These are phyloP conservation scores for Solanum hybrid DNA, from an alignment of 305 asterid genomes.

Conservation along the genomic window DNA sequence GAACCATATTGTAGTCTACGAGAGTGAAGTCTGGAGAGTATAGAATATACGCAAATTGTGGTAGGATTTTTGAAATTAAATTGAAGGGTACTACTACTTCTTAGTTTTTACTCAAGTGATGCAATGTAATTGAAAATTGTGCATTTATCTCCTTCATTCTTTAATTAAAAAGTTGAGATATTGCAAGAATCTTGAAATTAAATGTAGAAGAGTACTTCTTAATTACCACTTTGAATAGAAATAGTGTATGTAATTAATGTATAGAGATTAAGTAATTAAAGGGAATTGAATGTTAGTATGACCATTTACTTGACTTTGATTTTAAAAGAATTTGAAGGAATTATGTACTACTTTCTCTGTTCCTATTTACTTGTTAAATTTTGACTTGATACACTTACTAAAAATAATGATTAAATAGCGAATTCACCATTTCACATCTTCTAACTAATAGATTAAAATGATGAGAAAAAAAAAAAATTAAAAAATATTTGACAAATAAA, in stretches of 20 bases:
- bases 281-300: neutral
- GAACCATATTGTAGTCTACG: fast-evolving
- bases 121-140: neutral
- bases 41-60: too few species aligned
- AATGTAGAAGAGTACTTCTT: neutral
- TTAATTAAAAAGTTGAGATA: neutral
- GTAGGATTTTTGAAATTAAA: neutral
- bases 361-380: too few species aligned
- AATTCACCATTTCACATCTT: too few species aligned
- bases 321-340: neutral
- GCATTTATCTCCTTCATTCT: neutral
- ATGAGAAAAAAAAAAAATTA: too few species aligned
- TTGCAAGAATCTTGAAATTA: neutral
- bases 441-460: too few species aligned
- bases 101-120: neutral
- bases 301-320: neutral
- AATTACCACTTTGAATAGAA: neutral
- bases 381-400: neutral
- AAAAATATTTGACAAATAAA: neutral
- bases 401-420: too few species aligned
- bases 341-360: too few species aligned
- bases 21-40: neutral
- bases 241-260: neutral
- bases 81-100: neutral
- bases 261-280: neutral